Base-by-base conservation (phyloP, 169 alveolate genomes). In the Blepharisma undulans region DNA sequence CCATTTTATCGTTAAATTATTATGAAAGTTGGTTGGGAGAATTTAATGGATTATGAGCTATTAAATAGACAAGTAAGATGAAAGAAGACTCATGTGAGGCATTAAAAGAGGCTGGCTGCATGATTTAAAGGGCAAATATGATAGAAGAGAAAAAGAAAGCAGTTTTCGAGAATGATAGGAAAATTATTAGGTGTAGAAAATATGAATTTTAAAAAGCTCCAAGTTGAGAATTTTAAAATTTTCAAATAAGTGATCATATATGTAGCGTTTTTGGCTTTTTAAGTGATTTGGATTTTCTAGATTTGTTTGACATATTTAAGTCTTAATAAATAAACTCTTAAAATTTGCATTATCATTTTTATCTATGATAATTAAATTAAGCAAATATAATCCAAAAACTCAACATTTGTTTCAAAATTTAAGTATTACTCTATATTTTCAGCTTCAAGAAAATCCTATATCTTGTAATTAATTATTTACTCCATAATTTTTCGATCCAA, bases 401-500 rank as follows among this genome's bases (percentile, higher is more conserved):
- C n/a, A n/a, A n/a, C n/a, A n/a, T n/a, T n/a, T n/a, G n/a, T 48
- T 48, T 5, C 14, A 5, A 10, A 48, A 48, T 5, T 36, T 36
- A 36, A 36, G 14, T 36, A 5, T 36, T 48, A 48, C 14, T 48
- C 16, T 5, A 48, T 1, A 0, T 2, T 48, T 5, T 18, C 12
- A 2, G 66, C 10, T 10, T 48, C 12, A 48, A 48, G 66, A 48
- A 48, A 48, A 48, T 48, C n/a, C 66, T 48, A 48, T 48, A 48
- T 48, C 66, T 48, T 48, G 66, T 48, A 48, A 48, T 48, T 10
- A 48, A 48, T 48, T 48, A 30, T 93, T 93, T 16, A 91, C 84
- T 76, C 25, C 36, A 30, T 84, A n/a, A 22, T 76, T 71, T 16
- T n/a, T 93, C 93, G 76, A 92, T 6, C 29, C 0, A 72, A 25